Percentiles rank a stretch among this genome's conserved stretches.
Conservation (phyloP, 148 eudicot genomes). For the Beta vulgaris region DNA sequence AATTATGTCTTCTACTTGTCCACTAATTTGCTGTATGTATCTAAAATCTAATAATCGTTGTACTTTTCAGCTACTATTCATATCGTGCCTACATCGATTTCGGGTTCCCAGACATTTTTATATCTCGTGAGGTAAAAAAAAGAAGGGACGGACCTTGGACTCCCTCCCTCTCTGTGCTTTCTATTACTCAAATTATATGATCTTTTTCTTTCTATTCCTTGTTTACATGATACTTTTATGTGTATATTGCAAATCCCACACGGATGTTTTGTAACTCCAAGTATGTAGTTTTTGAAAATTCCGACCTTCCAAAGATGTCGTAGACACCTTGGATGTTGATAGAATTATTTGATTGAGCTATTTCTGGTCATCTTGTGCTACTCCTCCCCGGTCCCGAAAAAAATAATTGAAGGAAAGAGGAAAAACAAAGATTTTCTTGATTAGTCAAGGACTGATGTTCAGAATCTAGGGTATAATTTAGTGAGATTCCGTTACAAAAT, state of each 20-base stretch:
- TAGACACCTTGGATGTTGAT: neutral
- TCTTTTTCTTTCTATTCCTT: neutral
- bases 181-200: neutral
- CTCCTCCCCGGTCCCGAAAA: neutral
- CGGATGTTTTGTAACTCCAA: neutral
- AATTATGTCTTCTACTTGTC: neutral
- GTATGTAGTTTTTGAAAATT: neutral
- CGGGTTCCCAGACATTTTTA: slow-evolving; percentile 94
- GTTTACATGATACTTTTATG: neutral
- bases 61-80: slow-evolving; percentile 82
- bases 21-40: neutral
- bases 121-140: slow-evolving; percentile 90
- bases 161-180: neutral
- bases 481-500: neutral
- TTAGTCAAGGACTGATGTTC: neutral
- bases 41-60: slow-evolving; percentile 11
- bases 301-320: neutral
- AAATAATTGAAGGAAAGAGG: neutral
- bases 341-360: neutral
- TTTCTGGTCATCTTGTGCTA: neutral
- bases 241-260: slow-evolving; percentile 2
- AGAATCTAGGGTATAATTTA: neutral
- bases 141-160: slow-evolving; percentile 10
- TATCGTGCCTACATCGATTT: slow-evolving; percentile 82
- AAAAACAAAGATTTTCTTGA: neutral